Evolutionary conservation across 768 basidiomycete genomes (phyloP), one percentile per base, ranked within the genome.

Genomic region (Naganishia vaughanmartiniae): DNA sequence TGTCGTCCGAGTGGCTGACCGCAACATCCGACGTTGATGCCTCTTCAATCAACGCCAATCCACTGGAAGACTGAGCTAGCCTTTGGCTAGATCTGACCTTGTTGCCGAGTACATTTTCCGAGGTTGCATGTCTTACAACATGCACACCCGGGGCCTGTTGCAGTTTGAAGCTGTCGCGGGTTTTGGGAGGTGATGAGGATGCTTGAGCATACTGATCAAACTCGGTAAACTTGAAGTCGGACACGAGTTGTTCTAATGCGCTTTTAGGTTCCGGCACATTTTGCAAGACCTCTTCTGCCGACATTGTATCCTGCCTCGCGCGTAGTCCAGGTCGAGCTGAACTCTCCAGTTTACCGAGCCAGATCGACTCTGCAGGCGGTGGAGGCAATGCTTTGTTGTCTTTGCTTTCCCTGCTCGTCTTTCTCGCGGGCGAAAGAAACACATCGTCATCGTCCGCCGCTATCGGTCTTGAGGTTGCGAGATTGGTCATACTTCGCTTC

Each of bases 191-290:
- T n/a, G 60, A 63, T 21, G 60, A 63, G 19, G 60, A 45, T 6
- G 60, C 36, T 19, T 63, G 60, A 26, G 60, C 60, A n/a, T 42
- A 63, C 42, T 63, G 42, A 42, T 63, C 60, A 30, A 63, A 63
- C 17, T 63, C 60, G 60, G 60, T 63, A 30, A 63, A 63, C 24
- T 26, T 60, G 33, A 72, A 72, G 26, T 69, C 54, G 28, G 48
- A 55, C 14, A 72, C 71, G 12, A 77, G 67, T 39, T 73, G 72
- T 51, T 81, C 78, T 15, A 81, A 63, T 14, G 77, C 80, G 28
- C 74, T 76, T 57, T 73, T 74, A 12, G 79, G 79, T 65, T 79
- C 78, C 11, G 73, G 51, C 7, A 63, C 60, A 26, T 26, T 63
- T 26, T 63, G 60, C 60, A 63, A 45, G 26, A 63, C 67, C 24